Evolutionary conservation across 2,329 filamentous ascomycete species (phyloP).

Genomic region (Mariannaea sp.): DNA sequence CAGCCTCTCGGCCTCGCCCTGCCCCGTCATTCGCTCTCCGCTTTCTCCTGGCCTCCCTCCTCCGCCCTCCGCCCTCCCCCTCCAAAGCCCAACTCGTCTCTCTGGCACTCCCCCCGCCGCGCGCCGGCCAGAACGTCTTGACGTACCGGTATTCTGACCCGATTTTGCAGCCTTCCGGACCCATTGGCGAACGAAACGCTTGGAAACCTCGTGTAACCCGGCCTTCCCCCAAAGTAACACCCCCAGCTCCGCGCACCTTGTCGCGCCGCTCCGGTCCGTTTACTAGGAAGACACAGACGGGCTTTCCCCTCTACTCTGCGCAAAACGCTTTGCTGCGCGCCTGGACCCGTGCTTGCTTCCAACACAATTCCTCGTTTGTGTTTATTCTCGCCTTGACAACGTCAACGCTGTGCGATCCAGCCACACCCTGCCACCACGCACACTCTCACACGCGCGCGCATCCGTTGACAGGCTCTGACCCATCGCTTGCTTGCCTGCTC

Average conservation of each 20-base stretch:
- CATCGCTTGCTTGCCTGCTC: constrained; percentile 12
- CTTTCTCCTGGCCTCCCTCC: constrained; percentile 2
- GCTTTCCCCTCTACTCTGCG: constrained; percentile 25
- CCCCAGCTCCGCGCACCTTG: constrained; percentile 19
- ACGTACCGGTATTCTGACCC: constrained; percentile 34
- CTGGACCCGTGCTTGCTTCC: constrained; percentile 27
- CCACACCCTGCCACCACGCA: constrained; percentile 25
- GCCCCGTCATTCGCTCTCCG: constrained; percentile 3
- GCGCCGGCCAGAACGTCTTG: constrained; percentile 8
- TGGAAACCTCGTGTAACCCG: constrained; percentile 36
- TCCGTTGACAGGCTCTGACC: constrained; percentile 18
- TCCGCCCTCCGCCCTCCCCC: constrained; percentile 1
- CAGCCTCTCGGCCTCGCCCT: constrained; percentile 14
- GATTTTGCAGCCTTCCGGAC: constrained; percentile 31
- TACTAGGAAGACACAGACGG: constrained; percentile 25
- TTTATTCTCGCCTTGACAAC: constrained; percentile 10
- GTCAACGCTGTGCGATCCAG: constrained; percentile 30
- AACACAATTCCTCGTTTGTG: constrained; percentile 15
- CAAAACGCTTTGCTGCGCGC: constrained; percentile 33
- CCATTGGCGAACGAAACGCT: constrained; percentile 39
- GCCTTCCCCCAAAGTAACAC: constrained; percentile 28
- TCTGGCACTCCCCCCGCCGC: constrained; percentile 9
- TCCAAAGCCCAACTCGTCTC: not conserved
- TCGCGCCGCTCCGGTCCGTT: constrained; percentile 35
- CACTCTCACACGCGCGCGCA: constrained; percentile 25